Conservation (phyloP, 805 yeast species). For the Teunomyces funiuensis region DNA sequence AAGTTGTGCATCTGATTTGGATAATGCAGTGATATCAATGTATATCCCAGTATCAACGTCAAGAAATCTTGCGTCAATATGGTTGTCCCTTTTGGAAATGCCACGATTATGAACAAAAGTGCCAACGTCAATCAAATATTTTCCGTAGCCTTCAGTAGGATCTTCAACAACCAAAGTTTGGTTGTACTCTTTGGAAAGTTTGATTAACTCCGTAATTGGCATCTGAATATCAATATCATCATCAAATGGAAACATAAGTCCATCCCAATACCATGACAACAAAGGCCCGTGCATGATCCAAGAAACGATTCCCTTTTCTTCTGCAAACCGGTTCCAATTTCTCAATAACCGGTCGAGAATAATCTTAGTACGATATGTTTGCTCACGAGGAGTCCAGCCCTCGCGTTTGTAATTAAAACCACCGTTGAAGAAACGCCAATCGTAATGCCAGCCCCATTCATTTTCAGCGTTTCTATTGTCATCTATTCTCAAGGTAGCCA, state of each 20-base stretch:
- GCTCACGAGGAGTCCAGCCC: conserved; percentile 29
- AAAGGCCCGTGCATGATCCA: conserved; percentile 32
- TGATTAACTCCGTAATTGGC: conserved; percentile 25
- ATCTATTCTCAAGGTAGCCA: conserved; percentile 25
- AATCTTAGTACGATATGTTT: conserved; percentile 15
- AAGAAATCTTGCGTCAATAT: conserved; percentile 55
- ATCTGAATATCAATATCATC: conserved; percentile 30
- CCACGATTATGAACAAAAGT: conserved; percentile 19
- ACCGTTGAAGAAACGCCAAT: conserved; percentile 28
- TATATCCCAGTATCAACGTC: conserved; percentile 48
- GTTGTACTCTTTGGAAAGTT: conserved; percentile 20
- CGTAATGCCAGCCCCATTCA: conserved; percentile 26
- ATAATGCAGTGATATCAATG: conserved; percentile 43
- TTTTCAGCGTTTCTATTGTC: conserved; percentile 32
- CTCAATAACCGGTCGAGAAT: conserved; percentile 22
- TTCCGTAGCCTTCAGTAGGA: conserved; percentile 52
- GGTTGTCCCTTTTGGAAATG: conserved; percentile 30
- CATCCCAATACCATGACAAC: conserved; percentile 32
- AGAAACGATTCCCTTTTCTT: conserved; percentile 24
- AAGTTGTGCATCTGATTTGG: conserved; percentile 30
- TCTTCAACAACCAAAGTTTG: conserved; percentile 25
- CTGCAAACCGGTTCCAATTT: conserved; percentile 26
- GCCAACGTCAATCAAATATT: conserved; percentile 45
- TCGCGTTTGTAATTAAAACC: conserved; percentile 17
- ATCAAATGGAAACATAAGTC: conserved; percentile 30